phyloP scores from a whole-genome alignment of 2,329 filamentous ascomycete genomes.

The Fusarium cyanostomum region DNA sequence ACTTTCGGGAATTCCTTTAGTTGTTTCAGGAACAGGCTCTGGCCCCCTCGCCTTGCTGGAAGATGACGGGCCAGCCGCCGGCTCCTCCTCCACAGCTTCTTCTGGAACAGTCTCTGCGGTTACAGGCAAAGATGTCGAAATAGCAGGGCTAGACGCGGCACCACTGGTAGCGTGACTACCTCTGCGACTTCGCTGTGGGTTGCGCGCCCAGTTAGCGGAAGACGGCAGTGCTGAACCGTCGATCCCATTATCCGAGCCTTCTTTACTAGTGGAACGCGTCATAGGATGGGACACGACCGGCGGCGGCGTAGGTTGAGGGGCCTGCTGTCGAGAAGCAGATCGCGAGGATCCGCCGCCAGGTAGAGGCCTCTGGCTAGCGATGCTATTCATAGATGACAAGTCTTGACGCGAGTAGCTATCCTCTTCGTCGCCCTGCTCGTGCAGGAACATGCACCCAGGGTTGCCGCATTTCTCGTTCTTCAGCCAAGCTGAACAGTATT shows the following conservation, averaged over 20 bases:
- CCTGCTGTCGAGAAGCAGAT: conserved; percentile 63
- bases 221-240: conserved; percentile 93
- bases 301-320: conserved; percentile 50
- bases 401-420: conserved; percentile 97
- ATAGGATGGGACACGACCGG: conserved; percentile 67
- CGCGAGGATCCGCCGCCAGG: conserved; percentile 63
- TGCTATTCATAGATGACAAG: conserved; percentile 91
- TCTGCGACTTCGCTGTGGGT: conserved; percentile 72
- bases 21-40: conserved; percentile 15
- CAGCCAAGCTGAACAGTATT: conserved; percentile 97
- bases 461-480: conserved; percentile 95
- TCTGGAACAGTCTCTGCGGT: conserved; percentile 59
- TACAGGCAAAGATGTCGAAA: conserved; percentile 67
- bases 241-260: conserved; percentile 73
- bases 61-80: conserved; percentile 40
- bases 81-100: conserved; percentile 51
- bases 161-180: conserved; percentile 84
- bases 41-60: conserved; percentile 24
- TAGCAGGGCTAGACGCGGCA: conserved; percentile 82
- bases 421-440: conserved; percentile 97
- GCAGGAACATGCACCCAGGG: conserved; percentile 96
- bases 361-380: conserved; percentile 78
- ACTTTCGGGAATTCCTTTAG: conserved; percentile 32
- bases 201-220: conserved; percentile 90
- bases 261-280: conserved; percentile 80